Percentiles rank a stretch among this genome's conserved stretches.
Evolutionary conservation across 345 rosid species (phyloP).

Genomic region (Eucalyptus tenuipes): DNA sequence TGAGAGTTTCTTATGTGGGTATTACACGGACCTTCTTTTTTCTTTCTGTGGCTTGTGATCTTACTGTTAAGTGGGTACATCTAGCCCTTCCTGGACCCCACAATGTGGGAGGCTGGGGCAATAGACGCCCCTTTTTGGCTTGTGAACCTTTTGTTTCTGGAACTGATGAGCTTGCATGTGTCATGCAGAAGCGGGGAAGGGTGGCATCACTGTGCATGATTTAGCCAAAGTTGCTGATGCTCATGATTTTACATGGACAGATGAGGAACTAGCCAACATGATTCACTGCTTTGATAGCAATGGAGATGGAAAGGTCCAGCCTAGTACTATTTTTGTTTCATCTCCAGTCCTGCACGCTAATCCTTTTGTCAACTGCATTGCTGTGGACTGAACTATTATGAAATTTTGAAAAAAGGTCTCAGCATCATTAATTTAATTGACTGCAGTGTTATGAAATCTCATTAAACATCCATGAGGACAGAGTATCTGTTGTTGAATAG

Average conservation of each 20-base stretch:
- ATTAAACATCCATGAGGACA: background rate
- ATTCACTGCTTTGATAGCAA: conserved; percentile 57
- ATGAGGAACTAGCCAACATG: conserved; percentile 66
- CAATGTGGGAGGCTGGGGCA: background rate
- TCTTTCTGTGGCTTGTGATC: background rate
- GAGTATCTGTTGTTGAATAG: background rate
- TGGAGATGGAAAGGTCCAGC: conserved; percentile 53
- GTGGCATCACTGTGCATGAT: conserved; percentile 42
- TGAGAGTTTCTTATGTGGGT: background rate
- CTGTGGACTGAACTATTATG: background rate
- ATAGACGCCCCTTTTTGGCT: background rate
- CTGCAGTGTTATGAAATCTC: background rate
- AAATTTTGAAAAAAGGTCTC: background rate
- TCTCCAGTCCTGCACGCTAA: background rate
- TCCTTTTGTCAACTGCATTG: background rate
- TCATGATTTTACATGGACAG: conserved; percentile 74
- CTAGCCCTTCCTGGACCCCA: background rate
- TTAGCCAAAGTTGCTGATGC: conserved; percentile 37
- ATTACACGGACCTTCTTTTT: background rate
- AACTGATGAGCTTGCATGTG: background rate
- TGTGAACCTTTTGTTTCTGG: background rate
- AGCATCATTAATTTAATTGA: background rate
- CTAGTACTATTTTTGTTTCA: background rate
- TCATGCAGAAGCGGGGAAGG: conserved; percentile 51
- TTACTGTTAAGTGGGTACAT: background rate